phyloP scores from a whole-genome alignment of 1,284 basidiomycete species.

The Tremellales sp. region DNA sequence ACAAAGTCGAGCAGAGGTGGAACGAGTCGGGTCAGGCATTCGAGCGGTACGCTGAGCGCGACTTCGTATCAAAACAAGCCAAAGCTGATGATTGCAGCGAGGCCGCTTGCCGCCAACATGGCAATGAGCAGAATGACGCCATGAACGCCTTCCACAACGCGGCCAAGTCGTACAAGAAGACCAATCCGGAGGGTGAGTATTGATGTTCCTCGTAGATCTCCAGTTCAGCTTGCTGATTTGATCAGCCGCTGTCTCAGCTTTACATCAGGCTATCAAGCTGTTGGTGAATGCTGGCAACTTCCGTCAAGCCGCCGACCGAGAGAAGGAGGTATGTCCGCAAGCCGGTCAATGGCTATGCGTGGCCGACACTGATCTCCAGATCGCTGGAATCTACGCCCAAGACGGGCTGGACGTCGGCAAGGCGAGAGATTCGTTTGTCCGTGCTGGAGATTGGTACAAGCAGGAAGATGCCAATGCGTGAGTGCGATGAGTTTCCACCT shows the following conservation, averaged over 20 bases:
- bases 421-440: conserved; percentile 85
- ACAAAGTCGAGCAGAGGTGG: conserved; percentile 90
- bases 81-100: no score
- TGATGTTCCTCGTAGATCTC: neutral
- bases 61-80: no score
- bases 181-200: conserved; percentile 70
- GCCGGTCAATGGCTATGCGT: neutral
- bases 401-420: conserved; percentile 49
- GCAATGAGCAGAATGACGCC: conserved; percentile 83
- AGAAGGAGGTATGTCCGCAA: conserved; percentile 63
- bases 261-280: conserved; percentile 78
- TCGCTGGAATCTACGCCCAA: conserved; percentile 86
- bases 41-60: conserved; percentile 51
- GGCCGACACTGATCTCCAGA: conserved; percentile 47
- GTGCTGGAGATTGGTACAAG: conserved; percentile 95
- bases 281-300: conserved; percentile 84
- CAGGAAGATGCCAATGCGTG: conserved; percentile 95
- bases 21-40: conserved; percentile 85
- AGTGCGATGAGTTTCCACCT: no score
- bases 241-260: conserved; percentile 84
- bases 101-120: conserved; percentile 83
- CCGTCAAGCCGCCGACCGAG: conserved; percentile 93
- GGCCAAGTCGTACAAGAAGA: conserved; percentile 86
- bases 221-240: conserved; percentile 2
- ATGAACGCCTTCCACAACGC: conserved; percentile 97